Evolutionary conservation across 352 stramenopile species (phyloP).

Genomic region (Vaucheria bursata): DNA sequence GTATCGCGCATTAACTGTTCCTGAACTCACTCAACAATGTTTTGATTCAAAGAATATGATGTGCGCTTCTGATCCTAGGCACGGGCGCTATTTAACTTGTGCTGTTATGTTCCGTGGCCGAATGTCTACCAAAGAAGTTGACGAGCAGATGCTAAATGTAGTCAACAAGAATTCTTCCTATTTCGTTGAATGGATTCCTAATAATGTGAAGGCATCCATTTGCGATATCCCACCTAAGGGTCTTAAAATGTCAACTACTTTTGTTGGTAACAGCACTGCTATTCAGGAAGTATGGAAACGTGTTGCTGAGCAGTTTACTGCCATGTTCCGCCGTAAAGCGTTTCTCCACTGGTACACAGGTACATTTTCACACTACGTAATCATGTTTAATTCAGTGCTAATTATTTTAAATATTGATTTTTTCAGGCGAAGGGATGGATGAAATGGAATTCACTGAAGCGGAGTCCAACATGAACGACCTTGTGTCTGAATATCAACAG

Average conservation of each 20-base stretch:
- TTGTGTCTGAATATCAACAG: constrained; percentile 99
- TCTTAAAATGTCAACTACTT: constrained; percentile 95
- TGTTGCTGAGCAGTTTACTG: constrained; percentile 98
- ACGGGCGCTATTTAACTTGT: constrained; percentile 96
- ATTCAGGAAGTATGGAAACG: constrained; percentile 99
- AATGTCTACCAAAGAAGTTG: constrained; percentile 98
- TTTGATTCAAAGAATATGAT: constrained; percentile 99
- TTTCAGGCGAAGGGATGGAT: constrained; percentile 99
- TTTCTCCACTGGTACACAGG: constrained; percentile 99
- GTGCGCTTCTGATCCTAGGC: constrained; percentile 94
- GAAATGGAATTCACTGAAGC: constrained; percentile 99
- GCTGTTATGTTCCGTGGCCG: constrained; percentile 97
- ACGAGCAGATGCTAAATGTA: constrained; percentile 92
- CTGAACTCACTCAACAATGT: constrained; percentile 94
- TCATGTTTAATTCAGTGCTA: too few species aligned
- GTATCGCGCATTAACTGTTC: constrained; percentile 92
- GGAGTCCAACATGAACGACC: constrained; percentile 99
- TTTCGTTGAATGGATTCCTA: constrained; percentile 99
- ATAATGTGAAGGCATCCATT: constrained; percentile 99
- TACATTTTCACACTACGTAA: too few species aligned
- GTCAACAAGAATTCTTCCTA: constrained; percentile 99
- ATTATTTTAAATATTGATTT: too few species aligned
- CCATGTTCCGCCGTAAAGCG: constrained; percentile 99
- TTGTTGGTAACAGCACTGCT: constrained; percentile 97
- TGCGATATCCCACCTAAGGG: constrained; percentile 96